Conservation (phyloP, 73 alveolate genomes). For the Stentor coeruleus region DNA sequence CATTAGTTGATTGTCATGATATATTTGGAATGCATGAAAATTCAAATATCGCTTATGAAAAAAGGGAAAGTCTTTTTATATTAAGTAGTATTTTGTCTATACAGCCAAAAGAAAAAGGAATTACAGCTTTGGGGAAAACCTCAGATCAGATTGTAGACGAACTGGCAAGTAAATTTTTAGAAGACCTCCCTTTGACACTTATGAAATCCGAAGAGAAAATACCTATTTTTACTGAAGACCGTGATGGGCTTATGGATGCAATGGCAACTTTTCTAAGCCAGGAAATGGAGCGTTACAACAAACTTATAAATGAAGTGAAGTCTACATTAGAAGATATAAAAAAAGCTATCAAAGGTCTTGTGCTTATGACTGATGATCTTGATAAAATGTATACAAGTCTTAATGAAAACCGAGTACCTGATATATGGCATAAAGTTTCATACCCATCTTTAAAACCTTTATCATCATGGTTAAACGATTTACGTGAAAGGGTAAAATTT, state of each 20-base stretch:
- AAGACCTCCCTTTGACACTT: constrained; percentile 62
- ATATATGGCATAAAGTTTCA: constrained; percentile 81
- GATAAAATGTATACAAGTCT: constrained; percentile 80
- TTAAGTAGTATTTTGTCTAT: constrained; percentile 59
- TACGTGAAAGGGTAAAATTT: constrained; percentile 71
- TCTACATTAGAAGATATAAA: constrained; percentile 62
- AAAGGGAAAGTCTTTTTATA: constrained; percentile 59
- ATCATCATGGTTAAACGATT: constrained; percentile 80
- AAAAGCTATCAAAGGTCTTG: constrained; percentile 84
- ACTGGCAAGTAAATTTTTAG: constrained; percentile 53
- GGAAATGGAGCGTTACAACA: constrained; percentile 86
- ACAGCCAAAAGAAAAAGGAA: constrained; percentile 64
- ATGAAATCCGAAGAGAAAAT: constrained; percentile 71
- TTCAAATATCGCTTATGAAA: constrained; percentile 90
- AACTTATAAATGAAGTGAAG: constrained; percentile 54
- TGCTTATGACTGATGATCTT: constrained; percentile 89
- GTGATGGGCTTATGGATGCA: constrained; percentile 77
- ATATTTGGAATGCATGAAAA: constrained; percentile 96
- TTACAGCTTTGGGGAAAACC: constrained; percentile 62
- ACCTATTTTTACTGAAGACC: constrained; percentile 56
- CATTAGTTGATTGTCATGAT: constrained; percentile 90
- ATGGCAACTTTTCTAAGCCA: constrained; percentile 71
- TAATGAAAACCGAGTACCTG: constrained; percentile 81
- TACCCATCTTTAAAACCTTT: constrained; percentile 88
- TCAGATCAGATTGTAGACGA: constrained; percentile 69